These are phyloP conservation scores for Daldinia childiae DNA, from an alignment of 495 filamentous ascomycete genomes.

Conservation along the genomic window DNA sequence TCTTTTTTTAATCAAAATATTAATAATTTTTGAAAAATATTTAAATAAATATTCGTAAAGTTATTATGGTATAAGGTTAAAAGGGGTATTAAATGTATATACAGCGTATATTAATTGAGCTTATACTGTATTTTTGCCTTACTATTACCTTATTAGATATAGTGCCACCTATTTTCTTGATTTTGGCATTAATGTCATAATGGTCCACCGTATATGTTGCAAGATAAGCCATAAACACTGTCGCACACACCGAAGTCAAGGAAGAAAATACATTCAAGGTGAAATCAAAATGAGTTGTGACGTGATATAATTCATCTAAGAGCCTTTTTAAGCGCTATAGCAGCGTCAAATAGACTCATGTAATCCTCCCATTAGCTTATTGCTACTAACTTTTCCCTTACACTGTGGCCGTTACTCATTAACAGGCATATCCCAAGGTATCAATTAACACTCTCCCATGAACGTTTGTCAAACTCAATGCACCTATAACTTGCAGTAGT, in stretches of 20 bases:
- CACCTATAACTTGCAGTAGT: constrained; percentile 17
- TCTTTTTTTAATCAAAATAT: too few species aligned
- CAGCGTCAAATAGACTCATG: constrained; percentile 14
- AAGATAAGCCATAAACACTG: constrained; percentile 5
- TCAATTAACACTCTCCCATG: constrained; percentile 18
- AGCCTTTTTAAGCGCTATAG: constrained; percentile 22
- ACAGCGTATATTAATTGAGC: too few species aligned
- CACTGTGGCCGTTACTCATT: constrained; percentile 31
- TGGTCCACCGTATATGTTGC: too few species aligned
- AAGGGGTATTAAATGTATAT: too few species aligned
- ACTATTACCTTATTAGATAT: too few species aligned
- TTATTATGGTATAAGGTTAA: too few species aligned
- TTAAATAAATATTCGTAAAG: too few species aligned
- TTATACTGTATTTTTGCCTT: too few species aligned
- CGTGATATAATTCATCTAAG: constrained; percentile 38
- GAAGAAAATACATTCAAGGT: constrained; percentile 5
- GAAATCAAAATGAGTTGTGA: constrained; percentile 23
- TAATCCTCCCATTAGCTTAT: constrained; percentile 15
- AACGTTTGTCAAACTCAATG: constrained; percentile 18
- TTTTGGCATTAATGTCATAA: too few species aligned
- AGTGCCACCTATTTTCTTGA: too few species aligned
- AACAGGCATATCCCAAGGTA: constrained; percentile 32
- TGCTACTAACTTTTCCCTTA: constrained; percentile 10
- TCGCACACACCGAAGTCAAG: background rate
- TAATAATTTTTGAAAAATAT: too few species aligned